Evolutionary conservation across 2,329 filamentous ascomycete species (phyloP).

Genomic region (Apiospora koreana): DNA sequence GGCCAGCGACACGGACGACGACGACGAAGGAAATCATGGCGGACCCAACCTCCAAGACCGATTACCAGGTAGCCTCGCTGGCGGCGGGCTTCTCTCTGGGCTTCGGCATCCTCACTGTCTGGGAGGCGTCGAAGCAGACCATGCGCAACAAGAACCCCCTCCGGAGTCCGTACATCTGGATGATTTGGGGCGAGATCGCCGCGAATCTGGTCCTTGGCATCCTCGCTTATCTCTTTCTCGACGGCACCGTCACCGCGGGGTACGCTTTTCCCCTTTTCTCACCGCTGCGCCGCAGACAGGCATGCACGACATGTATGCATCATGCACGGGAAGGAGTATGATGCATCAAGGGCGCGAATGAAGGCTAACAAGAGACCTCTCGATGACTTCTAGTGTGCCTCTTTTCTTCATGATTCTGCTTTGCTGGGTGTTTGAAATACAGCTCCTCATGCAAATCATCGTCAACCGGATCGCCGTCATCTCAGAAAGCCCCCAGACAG

Average conservation of each 20-base stretch:
- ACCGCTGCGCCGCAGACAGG: not conserved
- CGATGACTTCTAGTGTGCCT: not conserved
- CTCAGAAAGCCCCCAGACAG: conserved; percentile 37
- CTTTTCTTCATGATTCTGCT: conserved; percentile 15
- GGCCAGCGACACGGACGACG: not conserved
- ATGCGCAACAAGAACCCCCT: not conserved
- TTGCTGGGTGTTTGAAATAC: conserved; percentile 40
- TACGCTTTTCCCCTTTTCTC: not conserved
- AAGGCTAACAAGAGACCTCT: not conserved
- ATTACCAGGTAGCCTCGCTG: conserved; percentile 18
- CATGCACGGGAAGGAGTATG: not conserved
- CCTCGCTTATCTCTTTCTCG: conserved; percentile 10
- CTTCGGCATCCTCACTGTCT: conserved; percentile 10
- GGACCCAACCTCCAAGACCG: not conserved
- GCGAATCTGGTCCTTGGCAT: conserved; percentile 12
- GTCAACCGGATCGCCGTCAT: conserved; percentile 50
- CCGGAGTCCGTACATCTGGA: conserved; percentile 12
- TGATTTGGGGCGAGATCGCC: conserved; percentile 14
- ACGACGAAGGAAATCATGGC: not conserved
- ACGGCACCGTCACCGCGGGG: not conserved
- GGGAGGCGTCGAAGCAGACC: conserved; percentile 10
- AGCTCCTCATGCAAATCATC: conserved; percentile 52
- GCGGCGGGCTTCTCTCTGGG: conserved; percentile 10
- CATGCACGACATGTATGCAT: not conserved
- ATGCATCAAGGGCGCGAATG: not conserved